A percentile compares a stretch with the other conserved stretches of the same genome.
phyloP scores from a whole-genome alignment of 306 rosid species.

The Oemleria cerasiformis region DNA sequence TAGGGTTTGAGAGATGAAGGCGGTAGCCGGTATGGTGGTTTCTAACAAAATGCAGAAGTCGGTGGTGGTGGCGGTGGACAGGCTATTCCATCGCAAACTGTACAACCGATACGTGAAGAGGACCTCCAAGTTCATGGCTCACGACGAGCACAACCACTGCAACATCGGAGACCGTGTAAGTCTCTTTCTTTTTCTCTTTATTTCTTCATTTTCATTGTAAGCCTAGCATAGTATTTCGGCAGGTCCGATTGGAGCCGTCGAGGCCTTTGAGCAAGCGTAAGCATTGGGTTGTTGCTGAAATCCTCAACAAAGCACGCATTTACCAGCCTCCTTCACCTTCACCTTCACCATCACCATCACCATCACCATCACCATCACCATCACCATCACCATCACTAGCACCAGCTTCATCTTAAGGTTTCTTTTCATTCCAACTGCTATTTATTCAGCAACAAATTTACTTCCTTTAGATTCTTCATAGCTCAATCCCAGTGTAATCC shows the following conservation, averaged over 20 bases:
- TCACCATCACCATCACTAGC: not conserved
- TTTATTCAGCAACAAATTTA: not conserved
- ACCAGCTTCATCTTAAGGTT: slow-evolving; percentile 18
- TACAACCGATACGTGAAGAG: slow-evolving; percentile 74
- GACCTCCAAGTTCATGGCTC: slow-evolving; percentile 93
- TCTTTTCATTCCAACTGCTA: not conserved
- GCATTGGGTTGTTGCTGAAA: slow-evolving; percentile 83
- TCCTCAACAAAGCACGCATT: slow-evolving; percentile 76
- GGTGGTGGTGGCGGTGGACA: slow-evolving; percentile 84
- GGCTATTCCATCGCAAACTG: slow-evolving; percentile 58
- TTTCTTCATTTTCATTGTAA: not conserved
- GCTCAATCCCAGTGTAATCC: too few relatives aligned
- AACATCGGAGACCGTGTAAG: slow-evolving; percentile 72
- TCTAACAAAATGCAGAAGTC: slow-evolving; percentile 96
- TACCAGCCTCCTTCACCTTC: slow-evolving; percentile 53
- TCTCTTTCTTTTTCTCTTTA: not conserved
- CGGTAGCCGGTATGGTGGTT: slow-evolving; percentile 80
- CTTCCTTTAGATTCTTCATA: too few relatives aligned
- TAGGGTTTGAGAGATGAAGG: slow-evolving; percentile 52
- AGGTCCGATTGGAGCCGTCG: slow-evolving; percentile 75
- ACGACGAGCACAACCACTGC: slow-evolving; percentile 62
- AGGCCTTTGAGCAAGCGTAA: slow-evolving; percentile 83
- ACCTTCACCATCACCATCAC: slow-evolving; percentile 11
- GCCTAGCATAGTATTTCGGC: slow-evolving; percentile 7
- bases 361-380: not conserved